phyloP scores from a whole-genome alignment of 495 filamentous ascomycete genomes.

The Podospora pseudocomata region DNA sequence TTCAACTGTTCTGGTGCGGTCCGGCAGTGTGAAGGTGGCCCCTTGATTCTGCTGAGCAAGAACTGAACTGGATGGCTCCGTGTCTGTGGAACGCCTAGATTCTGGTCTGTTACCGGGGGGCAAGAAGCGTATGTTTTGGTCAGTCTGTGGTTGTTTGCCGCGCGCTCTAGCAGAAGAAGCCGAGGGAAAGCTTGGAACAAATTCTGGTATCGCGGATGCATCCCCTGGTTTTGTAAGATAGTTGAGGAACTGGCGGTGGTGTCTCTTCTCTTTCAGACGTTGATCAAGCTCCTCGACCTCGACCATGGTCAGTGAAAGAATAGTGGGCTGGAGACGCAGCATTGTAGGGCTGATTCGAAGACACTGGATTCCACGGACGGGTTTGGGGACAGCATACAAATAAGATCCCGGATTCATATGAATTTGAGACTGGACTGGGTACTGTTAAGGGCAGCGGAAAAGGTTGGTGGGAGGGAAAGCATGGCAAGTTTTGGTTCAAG shows the following conservation, averaged over 20 bases:
- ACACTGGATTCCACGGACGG: not conserved
- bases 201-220: not conserved
- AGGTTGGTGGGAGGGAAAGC: not conserved
- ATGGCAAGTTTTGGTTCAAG: not conserved
- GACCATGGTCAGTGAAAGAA: slow-evolving; percentile 49
- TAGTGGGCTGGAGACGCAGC: slow-evolving; percentile 53
- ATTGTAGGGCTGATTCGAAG: slow-evolving; percentile 31
- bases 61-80: not conserved
- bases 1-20: slow-evolving; percentile 1
- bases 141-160: not conserved
- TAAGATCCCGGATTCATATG: not conserved
- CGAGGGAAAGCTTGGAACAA: not conserved
- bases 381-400: not conserved
- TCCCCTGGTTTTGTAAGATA: slow-evolving; percentile 30
- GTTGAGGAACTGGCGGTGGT: slow-evolving; percentile 31
- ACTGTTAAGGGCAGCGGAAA: too few species aligned
- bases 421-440: not conserved
- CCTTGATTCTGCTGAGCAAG: slow-evolving; percentile 3
- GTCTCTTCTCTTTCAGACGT: slow-evolving; percentile 23
- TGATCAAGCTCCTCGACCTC: slow-evolving; percentile 51
- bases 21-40: slow-evolving; percentile 6
- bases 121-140: not conserved
- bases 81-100: not conserved
- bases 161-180: not conserved
- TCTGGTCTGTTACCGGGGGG: not conserved